Evolutionary conservation across 2,329 filamentous ascomycete genomes (phyloP).

Genomic region (Fusarium torulosum): DNA sequence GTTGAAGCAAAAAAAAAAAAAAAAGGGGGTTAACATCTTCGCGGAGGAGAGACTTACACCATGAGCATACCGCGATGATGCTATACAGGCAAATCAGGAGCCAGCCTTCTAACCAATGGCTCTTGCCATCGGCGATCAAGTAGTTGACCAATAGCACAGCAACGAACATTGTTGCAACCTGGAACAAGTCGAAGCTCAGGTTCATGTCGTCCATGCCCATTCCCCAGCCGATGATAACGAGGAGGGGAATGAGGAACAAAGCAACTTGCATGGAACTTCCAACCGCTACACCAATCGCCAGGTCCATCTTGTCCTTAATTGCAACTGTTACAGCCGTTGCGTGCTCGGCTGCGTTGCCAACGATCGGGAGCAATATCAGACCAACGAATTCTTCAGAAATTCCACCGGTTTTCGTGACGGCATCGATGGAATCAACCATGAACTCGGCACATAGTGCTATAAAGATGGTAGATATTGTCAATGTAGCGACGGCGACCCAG

Average conservation of each 20-base stretch:
- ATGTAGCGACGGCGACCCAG: constrained; percentile 76
- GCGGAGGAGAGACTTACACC: too few species aligned
- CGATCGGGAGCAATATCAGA: constrained; percentile 83
- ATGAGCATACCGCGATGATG: constrained; percentile 79
- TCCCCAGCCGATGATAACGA: constrained; percentile 83
- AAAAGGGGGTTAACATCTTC: too few species aligned
- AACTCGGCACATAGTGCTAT: constrained; percentile 87
- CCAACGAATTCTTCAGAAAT: constrained; percentile 82
- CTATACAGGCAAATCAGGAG: constrained; percentile 81
- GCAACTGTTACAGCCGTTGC: constrained; percentile 84
- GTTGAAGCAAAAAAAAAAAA: too few species aligned
- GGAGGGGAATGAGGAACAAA: constrained; percentile 80
- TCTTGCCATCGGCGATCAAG: constrained; percentile 84
- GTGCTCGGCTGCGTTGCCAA: constrained; percentile 87
- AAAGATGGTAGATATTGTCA: constrained; percentile 79
- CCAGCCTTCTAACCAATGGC: constrained; percentile 84
- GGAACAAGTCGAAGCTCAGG: constrained; percentile 88
- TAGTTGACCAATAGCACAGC: constrained; percentile 89
- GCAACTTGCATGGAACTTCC: constrained; percentile 86
- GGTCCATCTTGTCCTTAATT: constrained; percentile 87
- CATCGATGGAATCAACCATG: constrained; percentile 79
- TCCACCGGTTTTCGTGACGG: constrained; percentile 69
- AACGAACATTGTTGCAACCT: constrained; percentile 87
- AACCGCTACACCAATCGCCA: constrained; percentile 83
- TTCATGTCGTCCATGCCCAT: constrained; percentile 80